Evolutionary conservation across 2,329 filamentous ascomycete species (phyloP), one percentile per base, ranked within the genome.

Genomic region (Diaporthe amygdali): DNA sequence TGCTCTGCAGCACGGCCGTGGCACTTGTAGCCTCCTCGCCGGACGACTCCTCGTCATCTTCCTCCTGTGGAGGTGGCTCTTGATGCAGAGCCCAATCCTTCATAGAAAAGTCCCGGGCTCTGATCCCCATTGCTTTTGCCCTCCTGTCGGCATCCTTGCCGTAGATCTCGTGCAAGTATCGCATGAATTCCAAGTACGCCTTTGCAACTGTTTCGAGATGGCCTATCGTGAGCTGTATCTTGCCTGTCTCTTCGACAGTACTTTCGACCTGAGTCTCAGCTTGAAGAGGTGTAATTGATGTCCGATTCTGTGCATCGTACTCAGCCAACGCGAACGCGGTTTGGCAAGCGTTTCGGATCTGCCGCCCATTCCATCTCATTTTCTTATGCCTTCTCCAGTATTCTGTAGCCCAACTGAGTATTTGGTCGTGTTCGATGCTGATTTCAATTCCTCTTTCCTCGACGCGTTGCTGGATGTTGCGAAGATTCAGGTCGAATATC

Each of bases 401-500:
- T 10, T 52, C 47, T 5, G 47, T 25, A 6, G 47, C 46, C 34
- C 25, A 52, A 8, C 20, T 39, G 32, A 55, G 32, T 2, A 55
- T 55, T 2, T 52, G 25, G 17, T 49, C 17, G 7, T 68, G 46
- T 46, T 71, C 69, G 15, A 68, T 46, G 2, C 39, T 20, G n/a
- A 66, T 41, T 10, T 25, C 49, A 0, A 37, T 22, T 7, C 34
- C 20, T 41, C 49, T 66, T 14, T 27, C 25, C 7, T 52, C 46
- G 25, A 66, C 41, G 10, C 63, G 63, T 41, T 66, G 46, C 2
- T 66, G 34, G 34, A 80, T 75, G 14, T 76, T 72, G 2, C 68
- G 46, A 0, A 86, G 84, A 76, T 84, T 82, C 74, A 83, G 79
- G 37, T 77, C 75, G 83, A 84, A 86, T 75, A 86, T 84, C 70